A percentile compares a stretch with the other conserved stretches of the same genome.
These are phyloP conservation scores for Globisporangium emineosum DNA, from an alignment of 352 stramenopile genomes.

Conservation along the genomic window DNA sequence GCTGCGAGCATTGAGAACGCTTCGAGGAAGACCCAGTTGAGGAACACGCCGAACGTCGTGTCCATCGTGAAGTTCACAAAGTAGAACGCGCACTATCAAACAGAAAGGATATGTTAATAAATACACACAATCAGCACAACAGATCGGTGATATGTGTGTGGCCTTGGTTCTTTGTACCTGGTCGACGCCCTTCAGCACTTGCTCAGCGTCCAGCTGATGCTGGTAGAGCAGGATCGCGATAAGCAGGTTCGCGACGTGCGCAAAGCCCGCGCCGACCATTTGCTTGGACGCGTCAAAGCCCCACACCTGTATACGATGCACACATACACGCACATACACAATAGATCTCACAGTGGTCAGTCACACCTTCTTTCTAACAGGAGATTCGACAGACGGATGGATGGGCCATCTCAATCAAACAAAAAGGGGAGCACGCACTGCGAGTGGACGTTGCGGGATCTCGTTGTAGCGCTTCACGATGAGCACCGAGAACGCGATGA, in stretches of 20 bases:
- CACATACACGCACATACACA: background rate
- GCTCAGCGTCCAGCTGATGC: slow-evolving; percentile 23
- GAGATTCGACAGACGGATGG: background rate
- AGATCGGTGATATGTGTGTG: background rate
- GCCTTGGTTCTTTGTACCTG: slow-evolving; percentile 33
- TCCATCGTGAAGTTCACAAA: slow-evolving; percentile 90
- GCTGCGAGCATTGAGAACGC: slow-evolving; percentile 47
- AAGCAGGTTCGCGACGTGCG: slow-evolving; percentile 81
- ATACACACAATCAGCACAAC: slow-evolving; percentile 1
- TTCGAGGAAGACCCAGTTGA: slow-evolving; percentile 82
- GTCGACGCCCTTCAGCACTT: slow-evolving; percentile 32
- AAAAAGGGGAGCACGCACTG: slow-evolving; percentile 26
- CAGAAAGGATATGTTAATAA: background rate
- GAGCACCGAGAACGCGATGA: slow-evolving; percentile 84
- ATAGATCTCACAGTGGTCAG: background rate
- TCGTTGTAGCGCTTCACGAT: slow-evolving; percentile 72
- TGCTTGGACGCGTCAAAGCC: slow-evolving; percentile 86
- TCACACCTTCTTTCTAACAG: background rate
- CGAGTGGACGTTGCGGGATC: slow-evolving; percentile 71
- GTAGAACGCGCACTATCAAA: slow-evolving; percentile 73
- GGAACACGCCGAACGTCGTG: slow-evolving; percentile 78
- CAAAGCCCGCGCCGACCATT: slow-evolving; percentile 79
- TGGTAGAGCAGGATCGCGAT: slow-evolving; percentile 84
- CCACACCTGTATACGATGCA: slow-evolving; percentile 49
- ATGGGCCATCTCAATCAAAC: background rate